Base-by-base conservation (phyloP, 129 eudicot genomes). In the Sambucus nigra region DNA sequence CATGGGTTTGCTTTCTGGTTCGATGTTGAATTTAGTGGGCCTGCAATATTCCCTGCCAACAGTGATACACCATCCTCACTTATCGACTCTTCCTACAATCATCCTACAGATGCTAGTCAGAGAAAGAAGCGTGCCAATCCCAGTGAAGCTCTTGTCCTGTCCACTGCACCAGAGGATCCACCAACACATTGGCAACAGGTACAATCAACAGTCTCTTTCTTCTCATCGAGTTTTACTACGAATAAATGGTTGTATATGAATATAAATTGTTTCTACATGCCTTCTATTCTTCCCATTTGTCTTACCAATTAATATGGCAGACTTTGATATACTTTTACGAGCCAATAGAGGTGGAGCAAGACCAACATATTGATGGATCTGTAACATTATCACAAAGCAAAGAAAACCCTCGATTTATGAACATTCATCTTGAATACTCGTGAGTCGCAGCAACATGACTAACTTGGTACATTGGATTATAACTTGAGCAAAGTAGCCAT, bases 151-250 rank as follows among this genome's bases (percentile, higher is more conserved):
- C 94, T 89, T 79, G 86, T 89, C 55, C 83, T 89, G 22, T 89
- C 98, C 46, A 89, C 98, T 38, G 98, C 98, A 72, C 98, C 98
- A 2, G 98, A 89, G 86, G 83, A 81, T 67, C 98, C 95, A 16
- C 94, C 95, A 55, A 89, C 98, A 46, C 98, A 89, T 62, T 89
- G 98, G 98, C 95, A 85, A 63, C 97, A 89, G 88, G 97, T 88
- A 73, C 20, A 21, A 7, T 26, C 11, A 13, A 31, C n/a, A n/a
- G n/a, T n/a, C n/a, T n/a, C n/a, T n/a, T n/a, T n/a, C n/a, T n/a
- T n/a, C n/a, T n/a, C n/a, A n/a, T n/a, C n/a, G n/a, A n/a, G n/a
- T n/a, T n/a, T n/a, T n/a, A n/a, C n/a, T n/a, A n/a, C n/a, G n/a
- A n/a, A n/a, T n/a, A n/a, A n/a, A n/a, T n/a, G n/a, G 42, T 35